phyloP scores from a whole-genome alignment of 108 stramenopile species.

The Thalassiosira profunda region DNA sequence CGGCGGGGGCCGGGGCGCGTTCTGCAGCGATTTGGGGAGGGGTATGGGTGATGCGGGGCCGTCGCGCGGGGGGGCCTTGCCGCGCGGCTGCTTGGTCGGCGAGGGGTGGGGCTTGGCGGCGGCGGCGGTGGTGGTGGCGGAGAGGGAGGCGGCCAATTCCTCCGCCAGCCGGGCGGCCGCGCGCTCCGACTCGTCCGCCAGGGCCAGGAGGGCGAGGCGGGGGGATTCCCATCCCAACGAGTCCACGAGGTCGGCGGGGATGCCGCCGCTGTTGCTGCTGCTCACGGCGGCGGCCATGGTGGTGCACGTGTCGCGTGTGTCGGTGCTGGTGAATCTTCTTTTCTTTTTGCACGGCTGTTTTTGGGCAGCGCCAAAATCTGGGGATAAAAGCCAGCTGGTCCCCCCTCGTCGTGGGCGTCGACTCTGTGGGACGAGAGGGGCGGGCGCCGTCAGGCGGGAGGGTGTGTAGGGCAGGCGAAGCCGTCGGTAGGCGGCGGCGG shows the following conservation, averaged over 20 bases:
- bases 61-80: background rate
- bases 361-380: too few species aligned
- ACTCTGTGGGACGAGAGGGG: too few species aligned
- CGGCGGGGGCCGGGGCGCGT: constrained; percentile 8
- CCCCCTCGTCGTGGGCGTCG: too few species aligned
- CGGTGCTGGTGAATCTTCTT: too few species aligned
- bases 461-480: too few species aligned
- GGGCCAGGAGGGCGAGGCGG: constrained; percentile 46
- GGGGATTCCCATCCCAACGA: constrained; percentile 37
- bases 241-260: constrained; percentile 21
- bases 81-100: background rate
- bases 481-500: too few species aligned
- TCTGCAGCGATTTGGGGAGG: constrained; percentile 21
- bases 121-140: background rate
- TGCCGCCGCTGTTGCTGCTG: too few species aligned
- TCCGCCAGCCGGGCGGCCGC: constrained; percentile 40
- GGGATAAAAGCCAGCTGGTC: too few species aligned
- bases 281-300: background rate
- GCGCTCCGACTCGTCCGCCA: constrained; percentile 41
- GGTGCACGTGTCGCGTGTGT: too few species aligned
- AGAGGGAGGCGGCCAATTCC: constrained; percentile 36
- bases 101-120: background rate
- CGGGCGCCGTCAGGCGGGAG: too few species aligned
- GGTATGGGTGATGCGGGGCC: background rate
- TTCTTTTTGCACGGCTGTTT: too few species aligned